Base-by-base conservation (phyloP, 352 stramenopile genomes). In the Phytophthora pini region DNA sequence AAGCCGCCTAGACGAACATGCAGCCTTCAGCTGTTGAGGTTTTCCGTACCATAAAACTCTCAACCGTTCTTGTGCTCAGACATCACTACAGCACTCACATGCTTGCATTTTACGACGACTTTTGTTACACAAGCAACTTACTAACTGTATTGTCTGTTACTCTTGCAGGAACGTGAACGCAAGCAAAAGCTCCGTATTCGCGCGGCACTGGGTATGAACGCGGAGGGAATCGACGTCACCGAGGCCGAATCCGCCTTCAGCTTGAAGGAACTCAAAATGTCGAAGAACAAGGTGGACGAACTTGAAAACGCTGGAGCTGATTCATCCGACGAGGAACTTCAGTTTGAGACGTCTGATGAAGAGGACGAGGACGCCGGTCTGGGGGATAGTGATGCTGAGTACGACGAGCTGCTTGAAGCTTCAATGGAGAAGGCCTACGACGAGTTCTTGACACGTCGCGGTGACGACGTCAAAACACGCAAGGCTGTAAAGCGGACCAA, bases 61-160 rank as follows among this genome's bases (percentile, higher is more conserved):
- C 57, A 91, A 96, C 86, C 88, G 88, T 96, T 96, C 88, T 92
- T 96, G 88, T 88, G 88, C 72, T 96, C 88, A 93, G 56, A 96
- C 88, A 96, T 77, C 15, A 32, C 39, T 22, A 72, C 9, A 47
- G 43, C 44, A 61, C 26, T 52, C 61, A 26, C 15, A 61, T 79
- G 44, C 40, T 27, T 81, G n/a, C 24, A 39, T 53, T 5, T 70
- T 22, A 27, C 6, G 10, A 10, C 12, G 12, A 47, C 4, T 17
- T 11, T 4, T 10, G 2, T 5, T 3, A 2, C 4, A 27, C 11
- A 20, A 56, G 1, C 36, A 27, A 32, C 2, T 29, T 41, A 26
- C 51, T 77, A 61, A 74, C 56, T 36, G 4, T 27, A 43, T 13
- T 32, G 44, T 1, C 56, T 53, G 9, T 51, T 56, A 31, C 43